phyloP scores from a whole-genome alignment of 768 basidiomycete species.

The Paxillus involutus region DNA sequence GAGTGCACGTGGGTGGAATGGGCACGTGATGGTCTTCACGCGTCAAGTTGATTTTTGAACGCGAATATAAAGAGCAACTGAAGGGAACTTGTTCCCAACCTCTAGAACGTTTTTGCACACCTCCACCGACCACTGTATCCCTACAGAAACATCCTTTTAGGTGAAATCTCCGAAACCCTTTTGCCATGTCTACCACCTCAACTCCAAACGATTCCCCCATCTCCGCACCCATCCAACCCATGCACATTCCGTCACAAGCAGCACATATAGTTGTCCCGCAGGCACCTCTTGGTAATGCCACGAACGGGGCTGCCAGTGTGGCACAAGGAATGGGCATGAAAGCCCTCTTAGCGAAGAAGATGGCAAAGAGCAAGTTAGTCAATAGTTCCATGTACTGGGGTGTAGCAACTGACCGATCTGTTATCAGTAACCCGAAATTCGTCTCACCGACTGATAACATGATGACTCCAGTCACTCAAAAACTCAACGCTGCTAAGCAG shows the following conservation, averaged over 20 bases:
- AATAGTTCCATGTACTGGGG: not conserved
- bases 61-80: slow-evolving; percentile 12
- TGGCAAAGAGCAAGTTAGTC: slow-evolving; percentile 85
- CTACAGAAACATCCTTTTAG: not conserved
- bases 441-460: slow-evolving; percentile 95
- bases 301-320: slow-evolving; percentile 50
- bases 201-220: slow-evolving; percentile 70
- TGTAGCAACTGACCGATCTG: slow-evolving; percentile 7
- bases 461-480: slow-evolving; percentile 92
- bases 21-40: slow-evolving; percentile 27
- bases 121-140: not conserved
- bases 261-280: slow-evolving; percentile 78
- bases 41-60: slow-evolving; percentile 27
- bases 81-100: slow-evolving; percentile 2
- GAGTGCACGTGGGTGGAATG: not conserved
- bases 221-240: slow-evolving; percentile 66
- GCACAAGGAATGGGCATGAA: slow-evolving; percentile 82
- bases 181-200: slow-evolving; percentile 52
- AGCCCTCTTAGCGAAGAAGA: slow-evolving; percentile 89
- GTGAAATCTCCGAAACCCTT: not conserved
- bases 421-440: slow-evolving; percentile 75
- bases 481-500: slow-evolving; percentile 88
- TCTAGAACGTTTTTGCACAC: not conserved
- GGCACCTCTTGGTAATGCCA: slow-evolving; percentile 72
- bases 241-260: slow-evolving; percentile 83